Evolutionary conservation across 768 basidiomycete species (phyloP).

Genomic region (Mycena polygramma): DNA sequence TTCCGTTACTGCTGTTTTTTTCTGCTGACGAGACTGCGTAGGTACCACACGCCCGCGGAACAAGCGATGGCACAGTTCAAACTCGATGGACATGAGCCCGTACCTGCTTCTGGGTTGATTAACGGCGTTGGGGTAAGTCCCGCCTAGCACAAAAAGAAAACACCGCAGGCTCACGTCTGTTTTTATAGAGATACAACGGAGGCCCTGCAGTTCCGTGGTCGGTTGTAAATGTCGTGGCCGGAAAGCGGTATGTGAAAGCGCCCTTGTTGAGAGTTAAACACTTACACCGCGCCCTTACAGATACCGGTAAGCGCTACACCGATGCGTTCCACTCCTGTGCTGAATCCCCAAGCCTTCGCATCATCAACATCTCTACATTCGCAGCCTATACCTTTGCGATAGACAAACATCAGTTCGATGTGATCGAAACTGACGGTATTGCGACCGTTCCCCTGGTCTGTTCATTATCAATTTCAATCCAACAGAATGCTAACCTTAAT

Average conservation of each 20-base stretch:
- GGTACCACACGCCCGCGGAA: slow-evolving; percentile 26
- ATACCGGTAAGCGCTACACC: slow-evolving; percentile 7
- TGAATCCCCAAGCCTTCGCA: slow-evolving; percentile 52
- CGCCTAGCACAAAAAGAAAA: too few relatives aligned
- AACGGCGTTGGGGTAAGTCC: slow-evolving; percentile 31
- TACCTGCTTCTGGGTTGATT: slow-evolving; percentile 31
- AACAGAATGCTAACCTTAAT: neutral
- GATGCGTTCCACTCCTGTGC: slow-evolving; percentile 21
- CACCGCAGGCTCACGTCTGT: too few relatives aligned
- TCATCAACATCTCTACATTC: slow-evolving; percentile 54
- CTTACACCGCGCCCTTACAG: neutral
- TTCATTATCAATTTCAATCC: neutral
- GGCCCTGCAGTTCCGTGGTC: slow-evolving; percentile 52
- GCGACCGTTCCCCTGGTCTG: slow-evolving; percentile 41
- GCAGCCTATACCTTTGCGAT: slow-evolving; percentile 43
- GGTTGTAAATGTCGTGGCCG: slow-evolving; percentile 49
- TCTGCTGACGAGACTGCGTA: neutral
- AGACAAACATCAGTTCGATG: slow-evolving; percentile 46
- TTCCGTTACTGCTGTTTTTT: slow-evolving; percentile 35
- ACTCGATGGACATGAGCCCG: slow-evolving; percentile 37
- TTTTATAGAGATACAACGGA: slow-evolving; percentile 30
- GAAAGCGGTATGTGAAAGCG: slow-evolving; percentile 39
- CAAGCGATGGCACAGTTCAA: slow-evolving; percentile 40
- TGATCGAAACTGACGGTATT: slow-evolving; percentile 53
- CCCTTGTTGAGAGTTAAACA: neutral